Evolutionary conservation across 371 early-diverging fungal species (phyloP).

Genomic region (Homolaphlyctis polyrhiza): DNA sequence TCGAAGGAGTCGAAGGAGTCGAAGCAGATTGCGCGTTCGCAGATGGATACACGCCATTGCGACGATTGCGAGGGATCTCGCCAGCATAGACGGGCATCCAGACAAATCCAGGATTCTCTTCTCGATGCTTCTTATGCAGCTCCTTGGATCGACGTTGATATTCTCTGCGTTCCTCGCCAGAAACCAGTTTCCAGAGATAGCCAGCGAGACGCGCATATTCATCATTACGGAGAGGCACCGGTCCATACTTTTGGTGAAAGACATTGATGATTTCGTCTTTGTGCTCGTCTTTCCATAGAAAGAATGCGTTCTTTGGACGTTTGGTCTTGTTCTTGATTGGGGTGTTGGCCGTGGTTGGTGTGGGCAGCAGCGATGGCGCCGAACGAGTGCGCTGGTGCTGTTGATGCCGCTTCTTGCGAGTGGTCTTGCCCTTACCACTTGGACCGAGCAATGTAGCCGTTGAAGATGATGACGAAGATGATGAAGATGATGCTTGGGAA

Average conservation of each 20-base stretch:
- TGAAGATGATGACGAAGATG: not conserved
- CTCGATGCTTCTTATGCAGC: not conserved
- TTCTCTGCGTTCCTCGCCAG: not conserved
- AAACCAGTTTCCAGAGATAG: not conserved
- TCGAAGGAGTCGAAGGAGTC: no score
- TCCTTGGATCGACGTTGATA: not conserved
- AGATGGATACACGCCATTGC: no score
- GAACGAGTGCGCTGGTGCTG: no score
- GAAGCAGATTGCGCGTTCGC: no score
- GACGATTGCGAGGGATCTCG: no score
- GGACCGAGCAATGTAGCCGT: no score
- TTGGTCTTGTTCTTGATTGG: not conserved
- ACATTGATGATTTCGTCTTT: not conserved
- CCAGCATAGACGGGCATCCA: conserved; percentile 1
- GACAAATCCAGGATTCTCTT: not conserved
- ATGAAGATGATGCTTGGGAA: not conserved
- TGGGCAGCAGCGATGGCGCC: no score
- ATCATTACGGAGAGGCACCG: not conserved
- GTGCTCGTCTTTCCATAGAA: not conserved
- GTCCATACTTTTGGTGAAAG: not conserved
- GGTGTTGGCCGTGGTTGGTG: not conserved
- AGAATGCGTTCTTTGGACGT: not conserved
- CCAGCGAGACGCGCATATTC: not conserved
- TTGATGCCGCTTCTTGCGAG: no score
- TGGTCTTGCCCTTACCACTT: no score